Conservation (phyloP, 768 basidiomycete species). For the Auricularia sp. region DNA sequence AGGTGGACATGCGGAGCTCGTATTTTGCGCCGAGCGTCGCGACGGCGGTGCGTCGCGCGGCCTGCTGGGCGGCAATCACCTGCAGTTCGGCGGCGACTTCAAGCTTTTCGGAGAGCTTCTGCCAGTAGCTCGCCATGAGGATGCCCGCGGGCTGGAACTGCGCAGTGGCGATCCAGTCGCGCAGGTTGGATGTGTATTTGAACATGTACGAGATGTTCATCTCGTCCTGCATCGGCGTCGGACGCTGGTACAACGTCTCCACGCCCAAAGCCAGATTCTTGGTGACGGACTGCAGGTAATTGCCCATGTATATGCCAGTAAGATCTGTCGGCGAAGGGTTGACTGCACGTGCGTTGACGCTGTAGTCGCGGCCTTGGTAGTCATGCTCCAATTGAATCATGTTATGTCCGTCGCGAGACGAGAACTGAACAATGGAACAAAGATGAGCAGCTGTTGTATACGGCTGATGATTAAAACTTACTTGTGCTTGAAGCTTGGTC, state of each 20-base stretch:
- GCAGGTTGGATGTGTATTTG: slow-evolving; percentile 62
- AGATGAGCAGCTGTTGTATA: background rate
- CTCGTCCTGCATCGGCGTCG: slow-evolving; percentile 61
- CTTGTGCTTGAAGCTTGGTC: slow-evolving; percentile 84
- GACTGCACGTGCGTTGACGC: slow-evolving; percentile 73
- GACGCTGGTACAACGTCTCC: slow-evolving; percentile 77
- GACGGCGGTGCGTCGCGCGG: slow-evolving; percentile 76
- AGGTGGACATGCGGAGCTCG: slow-evolving; percentile 86
- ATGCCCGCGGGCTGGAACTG: slow-evolving; percentile 76
- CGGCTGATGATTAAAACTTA: slow-evolving; percentile 23
- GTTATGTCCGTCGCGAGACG: slow-evolving; percentile 66
- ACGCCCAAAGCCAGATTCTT: slow-evolving; percentile 82
- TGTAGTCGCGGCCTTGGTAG: slow-evolving; percentile 79
- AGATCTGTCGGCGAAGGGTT: slow-evolving; percentile 84
- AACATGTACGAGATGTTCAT: slow-evolving; percentile 65
- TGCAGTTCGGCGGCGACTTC: slow-evolving; percentile 95
- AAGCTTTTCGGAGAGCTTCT: slow-evolving; percentile 88
- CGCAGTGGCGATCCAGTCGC: slow-evolving; percentile 88
- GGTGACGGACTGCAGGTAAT: slow-evolving; percentile 85
- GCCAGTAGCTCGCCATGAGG: slow-evolving; percentile 91
- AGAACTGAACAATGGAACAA: slow-evolving; percentile 41
- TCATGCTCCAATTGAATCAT: slow-evolving; percentile 95
- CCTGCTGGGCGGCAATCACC: slow-evolving; percentile 50
- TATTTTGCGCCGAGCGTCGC: slow-evolving; percentile 95
- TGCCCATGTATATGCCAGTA: slow-evolving; percentile 86